These are phyloP conservation scores for Dendrobium huoshanense DNA, from an alignment of 106 monocot species.

Conservation along the genomic window DNA sequence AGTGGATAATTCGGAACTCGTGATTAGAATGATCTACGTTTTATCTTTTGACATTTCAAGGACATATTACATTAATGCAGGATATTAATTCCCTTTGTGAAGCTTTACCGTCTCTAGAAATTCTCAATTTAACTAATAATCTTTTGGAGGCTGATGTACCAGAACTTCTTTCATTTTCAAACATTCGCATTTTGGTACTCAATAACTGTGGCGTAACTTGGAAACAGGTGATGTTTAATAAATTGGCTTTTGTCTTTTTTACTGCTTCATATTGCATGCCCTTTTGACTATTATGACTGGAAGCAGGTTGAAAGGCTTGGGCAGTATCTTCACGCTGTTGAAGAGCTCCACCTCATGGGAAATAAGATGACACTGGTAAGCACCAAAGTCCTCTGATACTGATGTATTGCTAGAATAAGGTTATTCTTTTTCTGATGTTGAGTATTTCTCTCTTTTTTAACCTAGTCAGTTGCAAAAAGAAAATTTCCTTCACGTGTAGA, in stretches of 20 bases:
- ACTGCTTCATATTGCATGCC: not conserved
- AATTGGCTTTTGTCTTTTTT: not conserved
- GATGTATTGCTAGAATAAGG: not conserved
- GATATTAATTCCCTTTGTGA: conserved; percentile 73
- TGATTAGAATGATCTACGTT: not conserved
- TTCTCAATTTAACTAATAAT: conserved; percentile 74
- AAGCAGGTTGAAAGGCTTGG: conserved; percentile 83
- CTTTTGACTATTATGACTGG: conserved; percentile 13
- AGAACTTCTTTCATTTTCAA: conserved; percentile 38
- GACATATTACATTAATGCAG: conserved; percentile 30
- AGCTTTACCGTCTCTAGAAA: conserved; percentile 66
- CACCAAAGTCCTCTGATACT: conserved; percentile 7
- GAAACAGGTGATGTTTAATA: conserved; percentile 49
- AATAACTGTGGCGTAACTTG: conserved; percentile 78
- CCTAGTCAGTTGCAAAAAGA: not conserved
- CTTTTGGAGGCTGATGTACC: conserved; percentile 35
- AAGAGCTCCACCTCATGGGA: conserved; percentile 85
- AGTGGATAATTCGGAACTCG: not conserved
- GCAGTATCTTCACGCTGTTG: conserved; percentile 42
- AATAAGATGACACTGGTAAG: conserved; percentile 63
- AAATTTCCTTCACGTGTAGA: not conserved
- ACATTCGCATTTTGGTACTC: conserved; percentile 71
- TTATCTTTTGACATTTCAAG: not conserved
- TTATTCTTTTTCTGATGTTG: not conserved
- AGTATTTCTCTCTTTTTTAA: not conserved